Conservation (phyloP, 441 rosid genomes). For the Syzygium syzygioides region DNA sequence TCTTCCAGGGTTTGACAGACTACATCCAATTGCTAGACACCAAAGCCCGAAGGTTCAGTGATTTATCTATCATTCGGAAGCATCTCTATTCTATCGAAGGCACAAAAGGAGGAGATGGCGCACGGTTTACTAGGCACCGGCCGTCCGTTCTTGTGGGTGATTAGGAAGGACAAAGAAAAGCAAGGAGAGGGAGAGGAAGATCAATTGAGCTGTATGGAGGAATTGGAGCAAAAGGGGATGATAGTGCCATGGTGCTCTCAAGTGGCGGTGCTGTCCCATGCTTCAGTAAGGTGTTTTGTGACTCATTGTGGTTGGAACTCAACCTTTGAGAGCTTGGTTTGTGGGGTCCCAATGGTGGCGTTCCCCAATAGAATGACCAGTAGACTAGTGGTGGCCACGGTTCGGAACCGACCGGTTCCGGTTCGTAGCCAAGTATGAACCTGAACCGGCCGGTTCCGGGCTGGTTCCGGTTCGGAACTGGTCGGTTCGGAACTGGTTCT, state of each 20-base stretch:
- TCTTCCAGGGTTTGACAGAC: slow-evolving; percentile 1
- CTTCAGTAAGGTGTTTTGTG: slow-evolving; percentile 22
- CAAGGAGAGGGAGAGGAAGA: neutral
- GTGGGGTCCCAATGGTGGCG: slow-evolving; percentile 24
- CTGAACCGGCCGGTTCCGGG: too few relatives aligned
- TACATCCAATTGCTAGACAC: slow-evolving; percentile 19
- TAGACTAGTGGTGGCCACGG: too few relatives aligned
- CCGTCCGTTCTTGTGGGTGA: slow-evolving; percentile 29
- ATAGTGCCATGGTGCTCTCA: slow-evolving; percentile 33
- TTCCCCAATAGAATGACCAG: slow-evolving; percentile 28
- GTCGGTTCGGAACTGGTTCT: too few relatives aligned
- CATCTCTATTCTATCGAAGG: slow-evolving; percentile 9
- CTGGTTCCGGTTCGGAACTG: too few relatives aligned
- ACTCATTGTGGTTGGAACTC: slow-evolving; percentile 35
- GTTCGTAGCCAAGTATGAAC: too few relatives aligned
- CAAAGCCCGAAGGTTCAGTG: slow-evolving; percentile 15
- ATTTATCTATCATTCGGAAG: slow-evolving; percentile 31
- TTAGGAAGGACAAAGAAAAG: neutral
- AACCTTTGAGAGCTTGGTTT: slow-evolving; percentile 16
- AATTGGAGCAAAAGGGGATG: slow-evolving; percentile 10
- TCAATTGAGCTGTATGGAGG: neutral
- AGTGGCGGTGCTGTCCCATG: slow-evolving; percentile 22
- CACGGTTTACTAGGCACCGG: slow-evolving; percentile 4
- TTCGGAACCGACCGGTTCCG: too few relatives aligned
- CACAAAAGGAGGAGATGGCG: slow-evolving; percentile 17